Base-by-base conservation (phyloP, 2,329 filamentous ascomycete genomes). In the Apiospora rasikravindrae region DNA sequence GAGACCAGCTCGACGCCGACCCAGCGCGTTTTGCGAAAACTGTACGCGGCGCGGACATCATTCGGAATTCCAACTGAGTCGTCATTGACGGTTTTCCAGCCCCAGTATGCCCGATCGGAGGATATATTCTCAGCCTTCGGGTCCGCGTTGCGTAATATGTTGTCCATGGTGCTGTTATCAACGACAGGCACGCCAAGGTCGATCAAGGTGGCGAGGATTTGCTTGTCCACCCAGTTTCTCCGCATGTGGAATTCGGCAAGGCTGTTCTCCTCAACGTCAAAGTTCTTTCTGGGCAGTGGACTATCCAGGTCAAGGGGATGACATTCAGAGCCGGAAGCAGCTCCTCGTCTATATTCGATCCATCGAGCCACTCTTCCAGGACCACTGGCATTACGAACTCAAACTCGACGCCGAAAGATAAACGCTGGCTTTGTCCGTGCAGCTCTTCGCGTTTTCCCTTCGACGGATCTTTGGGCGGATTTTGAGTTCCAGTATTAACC, bases 151-250 rank as follows among this genome's bases (percentile, higher is more conserved):
- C n/a, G 8, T 33, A 64, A n/a, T 37, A 37, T 7, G 33, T 37
- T 5, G 33, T 1, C 33, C 4, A 13, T 2, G 22, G 10, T 33
- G 0, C 13, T 8, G 1, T 1, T 0, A 10, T 24, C 57, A 10
- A 64, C 14, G 10, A 64, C 57, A 11, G 57, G 19, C 33, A 64
- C 57, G 11, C 57, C 33, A 14, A 64, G 57, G 11, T 14, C 33
- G 10, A 64, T n/a, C 22, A 64, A 6, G 57, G 57, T 64, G 33
- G 10, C 19, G 22, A 33, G 57, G 10, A 64, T 19, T 13, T n/a
- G 10, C 2, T 37, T 1, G 14, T 64, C 57, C 37, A 64, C 57
- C 57, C 57, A 64, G 3, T 14, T 7, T 4, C 33, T 2, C 22
- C 57, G 57, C 10, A 64, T 13, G 16, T 5, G 10, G 7, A 5